These are phyloP conservation scores for Trichomonascus vanleenenianus DNA, from an alignment of 805 yeast genomes.

Conservation along the genomic window DNA sequence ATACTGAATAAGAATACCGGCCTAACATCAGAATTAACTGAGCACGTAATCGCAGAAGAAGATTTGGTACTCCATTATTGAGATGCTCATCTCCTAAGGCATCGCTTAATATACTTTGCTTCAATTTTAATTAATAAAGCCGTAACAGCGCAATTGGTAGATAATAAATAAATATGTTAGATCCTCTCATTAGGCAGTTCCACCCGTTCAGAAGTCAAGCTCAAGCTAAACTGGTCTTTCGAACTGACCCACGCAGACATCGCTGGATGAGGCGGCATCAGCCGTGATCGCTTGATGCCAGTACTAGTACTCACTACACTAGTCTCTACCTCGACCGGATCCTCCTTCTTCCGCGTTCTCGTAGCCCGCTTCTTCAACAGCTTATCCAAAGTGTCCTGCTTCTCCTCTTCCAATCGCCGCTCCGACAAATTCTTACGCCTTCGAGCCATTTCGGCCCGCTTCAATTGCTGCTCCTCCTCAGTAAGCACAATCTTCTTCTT, in stretches of 20 bases:
- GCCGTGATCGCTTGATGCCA: constrained; percentile 14
- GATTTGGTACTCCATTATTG: too few relatives aligned
- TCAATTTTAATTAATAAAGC: too few relatives aligned
- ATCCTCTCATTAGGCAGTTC: not conserved
- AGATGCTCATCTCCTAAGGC: too few relatives aligned
- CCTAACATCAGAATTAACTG: too few relatives aligned
- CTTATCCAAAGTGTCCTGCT: constrained; percentile 83
- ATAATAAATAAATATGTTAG: not conserved
- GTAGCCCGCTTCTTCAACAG: constrained; percentile 77
- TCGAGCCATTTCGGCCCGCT: constrained; percentile 82
- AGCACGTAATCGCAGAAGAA: too few relatives aligned
- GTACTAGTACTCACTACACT: not conserved
- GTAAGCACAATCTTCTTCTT: constrained; percentile 51
- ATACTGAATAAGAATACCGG: too few relatives aligned
- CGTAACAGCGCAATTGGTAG: not conserved
- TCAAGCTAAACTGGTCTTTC: constrained; percentile 13
- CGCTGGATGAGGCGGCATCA: constrained; percentile 26
- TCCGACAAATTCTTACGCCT: constrained; percentile 79
- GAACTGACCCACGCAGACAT: constrained; percentile 23
- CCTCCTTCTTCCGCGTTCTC: constrained; percentile 18
- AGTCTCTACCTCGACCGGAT: constrained; percentile 10
- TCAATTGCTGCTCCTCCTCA: constrained; percentile 74
- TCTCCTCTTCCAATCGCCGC: constrained; percentile 83
- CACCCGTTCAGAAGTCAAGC: constrained; percentile 20
- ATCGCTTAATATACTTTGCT: too few relatives aligned